Evolutionary conservation across 768 basidiomycete genomes (phyloP), one percentile per base, ranked within the genome.

Genomic region (Tubosaeta sp.): DNA sequence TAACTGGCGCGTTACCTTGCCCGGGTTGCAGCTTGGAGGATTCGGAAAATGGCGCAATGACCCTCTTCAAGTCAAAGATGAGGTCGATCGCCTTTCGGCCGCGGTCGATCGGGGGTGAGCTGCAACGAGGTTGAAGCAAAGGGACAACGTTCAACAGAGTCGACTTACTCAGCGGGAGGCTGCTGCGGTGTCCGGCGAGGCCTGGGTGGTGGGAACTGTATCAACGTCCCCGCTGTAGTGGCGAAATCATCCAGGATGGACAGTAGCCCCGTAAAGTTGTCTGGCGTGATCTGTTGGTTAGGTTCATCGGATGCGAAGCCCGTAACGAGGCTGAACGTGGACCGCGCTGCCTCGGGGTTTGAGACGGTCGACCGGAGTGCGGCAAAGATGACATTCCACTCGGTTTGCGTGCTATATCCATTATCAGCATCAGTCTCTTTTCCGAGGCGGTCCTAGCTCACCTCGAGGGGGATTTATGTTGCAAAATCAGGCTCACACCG

Each of bases 361-460:
- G 84, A 76, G 36, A 94, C 80, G 0, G 93, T 94, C 1, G 86
- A 86, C 43, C 90, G 83, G 56, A 98, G 78, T 25, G 97, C 75
- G 1, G 90, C 88, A 60, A 94, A 90, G 19, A 94, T 80, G 35
- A 98, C 73, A 54, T 90, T 93, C 95, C 95, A 99, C 65, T 98
- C 95, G 1, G 95, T 97, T 57, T 88, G 86, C 1, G 93, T 94
- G 49, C 86, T 92, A 48, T 0, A 55, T 49, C 30, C 21, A 44
- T 30, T 21, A 6, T 66, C 35, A 60, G 44, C 30, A 27, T 46
- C 49, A 19, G 22, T 9, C 27, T 27, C 22, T 25, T 38, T 18
- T 16, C 13, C 29, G 16, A 18, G 11, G 22, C 3, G 14, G 34
- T 25, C 13, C 34, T 3, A 35, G 13, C 52, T 24, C 21, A 64